Evolutionary conservation across 1,284 basidiomycete genomes (phyloP).

Genomic region (Stygiomarasmius scandens): DNA sequence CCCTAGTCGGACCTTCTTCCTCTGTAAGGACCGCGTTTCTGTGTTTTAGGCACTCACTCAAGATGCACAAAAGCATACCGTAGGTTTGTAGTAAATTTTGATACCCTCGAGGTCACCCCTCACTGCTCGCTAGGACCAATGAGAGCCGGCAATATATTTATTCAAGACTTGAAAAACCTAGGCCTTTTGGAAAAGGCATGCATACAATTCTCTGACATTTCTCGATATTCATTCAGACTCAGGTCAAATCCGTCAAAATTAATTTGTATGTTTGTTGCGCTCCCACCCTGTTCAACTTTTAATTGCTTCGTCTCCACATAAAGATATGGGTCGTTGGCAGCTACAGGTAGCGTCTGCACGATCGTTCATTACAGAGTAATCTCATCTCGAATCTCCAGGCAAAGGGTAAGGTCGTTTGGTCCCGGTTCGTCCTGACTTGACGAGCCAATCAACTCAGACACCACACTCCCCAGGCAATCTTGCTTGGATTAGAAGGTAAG

Average conservation of each 20-base stretch:
- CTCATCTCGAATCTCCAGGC: slow-evolving; percentile 48
- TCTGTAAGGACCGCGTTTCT: slow-evolving; percentile 28
- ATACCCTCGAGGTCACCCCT: not conserved
- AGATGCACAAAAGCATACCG: slow-evolving; percentile 42
- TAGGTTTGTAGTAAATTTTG: slow-evolving; percentile 66
- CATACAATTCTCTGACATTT: slow-evolving; percentile 4
- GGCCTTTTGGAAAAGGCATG: slow-evolving; percentile 71
- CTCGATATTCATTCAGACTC: slow-evolving; percentile 2
- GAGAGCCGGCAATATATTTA: slow-evolving; percentile 89
- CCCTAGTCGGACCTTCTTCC: slow-evolving; percentile 46
- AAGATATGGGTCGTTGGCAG: slow-evolving; percentile 79
- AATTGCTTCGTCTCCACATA: slow-evolving; percentile 10
- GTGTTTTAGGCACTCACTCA: not conserved
- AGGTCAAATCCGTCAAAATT: slow-evolving; percentile 84
- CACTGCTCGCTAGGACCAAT: slow-evolving; percentile 75
- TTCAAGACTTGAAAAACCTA: slow-evolving; percentile 73
- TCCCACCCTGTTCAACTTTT: not conserved
- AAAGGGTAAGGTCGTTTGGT: slow-evolving; percentile 62
- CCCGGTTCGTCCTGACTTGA: slow-evolving; percentile 1
- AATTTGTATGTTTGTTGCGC: slow-evolving; percentile 60
- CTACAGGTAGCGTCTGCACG: slow-evolving; percentile 56
- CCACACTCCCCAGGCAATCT: slow-evolving; percentile 92
- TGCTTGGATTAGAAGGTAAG: slow-evolving; percentile 87
- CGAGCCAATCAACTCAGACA: slow-evolving; percentile 54
- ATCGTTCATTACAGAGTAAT: not conserved